Evolutionary conservation across 768 basidiomycete species (phyloP).

Genomic region (Naganishia antarctica): DNA sequence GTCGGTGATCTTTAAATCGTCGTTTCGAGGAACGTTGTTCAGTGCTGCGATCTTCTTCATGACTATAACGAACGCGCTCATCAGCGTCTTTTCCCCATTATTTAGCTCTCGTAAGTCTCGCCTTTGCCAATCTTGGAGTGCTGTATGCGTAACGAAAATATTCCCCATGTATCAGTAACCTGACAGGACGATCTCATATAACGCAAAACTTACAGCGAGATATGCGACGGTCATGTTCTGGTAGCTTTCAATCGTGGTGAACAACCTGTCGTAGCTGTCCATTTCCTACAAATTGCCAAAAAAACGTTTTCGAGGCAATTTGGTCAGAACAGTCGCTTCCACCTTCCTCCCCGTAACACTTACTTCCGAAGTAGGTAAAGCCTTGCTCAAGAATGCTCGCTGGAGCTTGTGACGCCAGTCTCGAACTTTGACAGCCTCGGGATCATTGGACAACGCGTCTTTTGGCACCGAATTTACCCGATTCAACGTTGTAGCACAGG

Average conservation of each 20-base stretch:
- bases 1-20: slow-evolving; percentile 67
- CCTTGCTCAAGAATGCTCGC: slow-evolving; percentile 66
- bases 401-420: slow-evolving; percentile 91
- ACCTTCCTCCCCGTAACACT: slow-evolving; percentile 42
- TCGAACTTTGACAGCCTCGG: slow-evolving; percentile 68
- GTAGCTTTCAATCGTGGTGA: slow-evolving; percentile 71
- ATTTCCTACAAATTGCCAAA: slow-evolving; percentile 59
- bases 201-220: slow-evolving; percentile 54
- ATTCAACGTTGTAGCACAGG: too few species aligned
- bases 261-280: slow-evolving; percentile 65
- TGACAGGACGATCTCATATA: slow-evolving; percentile 19
- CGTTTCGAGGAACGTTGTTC: slow-evolving; percentile 58
- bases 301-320: too few species aligned
- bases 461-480: background rate
- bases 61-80: slow-evolving; percentile 64
- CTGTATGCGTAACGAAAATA: slow-evolving; percentile 47
- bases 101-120: slow-evolving; percentile 22
- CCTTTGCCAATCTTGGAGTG: slow-evolving; percentile 57
- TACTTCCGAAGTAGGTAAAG: slow-evolving; percentile 63
- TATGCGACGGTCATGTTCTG: slow-evolving; percentile 72
- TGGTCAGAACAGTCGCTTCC: too few species aligned
- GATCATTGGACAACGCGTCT: slow-evolving; percentile 51
- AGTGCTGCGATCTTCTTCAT: slow-evolving; percentile 78
- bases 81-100: slow-evolving; percentile 48
- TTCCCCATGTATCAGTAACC: too few species aligned